These are phyloP conservation scores for Entoloma clypeatum DNA, from an alignment of 1,284 basidiomycete species.

Conservation along the genomic window DNA sequence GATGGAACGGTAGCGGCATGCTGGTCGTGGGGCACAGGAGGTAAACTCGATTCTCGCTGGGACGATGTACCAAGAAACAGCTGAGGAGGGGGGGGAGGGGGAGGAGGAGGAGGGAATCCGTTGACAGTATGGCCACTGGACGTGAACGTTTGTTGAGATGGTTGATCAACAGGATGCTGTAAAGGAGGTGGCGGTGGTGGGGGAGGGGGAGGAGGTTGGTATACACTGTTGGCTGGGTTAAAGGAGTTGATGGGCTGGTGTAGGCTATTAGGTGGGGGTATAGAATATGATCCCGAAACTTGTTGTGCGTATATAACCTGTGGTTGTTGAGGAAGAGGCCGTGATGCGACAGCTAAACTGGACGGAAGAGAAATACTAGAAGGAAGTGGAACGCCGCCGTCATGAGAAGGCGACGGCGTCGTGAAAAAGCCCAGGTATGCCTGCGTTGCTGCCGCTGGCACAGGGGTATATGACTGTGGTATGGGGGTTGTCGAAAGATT, in stretches of 20 bases:
- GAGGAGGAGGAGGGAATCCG: slow-evolving; percentile 14
- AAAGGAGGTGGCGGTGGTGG: slow-evolving; percentile 37
- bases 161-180: slow-evolving; percentile 21
- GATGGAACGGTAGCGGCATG: slow-evolving; percentile 10
- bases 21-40: too few species aligned
- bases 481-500: slow-evolving; percentile 25
- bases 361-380: slow-evolving; percentile 28
- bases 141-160: slow-evolving; percentile 12
- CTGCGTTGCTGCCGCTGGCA: slow-evolving; percentile 22
- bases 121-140: slow-evolving; percentile 7
- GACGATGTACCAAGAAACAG: too few species aligned
- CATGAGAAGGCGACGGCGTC: slow-evolving; percentile 20
- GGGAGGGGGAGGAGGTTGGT: slow-evolving; percentile 26
- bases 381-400: slow-evolving; percentile 20
- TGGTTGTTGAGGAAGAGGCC: slow-evolving; percentile 54
- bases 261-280: slow-evolving; percentile 30
- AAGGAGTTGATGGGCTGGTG: slow-evolving; percentile 25
- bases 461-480: slow-evolving; percentile 31
- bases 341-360: slow-evolving; percentile 38
- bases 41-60: too few species aligned
- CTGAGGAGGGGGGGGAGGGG: too few species aligned
- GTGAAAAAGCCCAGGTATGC: slow-evolving; percentile 34
- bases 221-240: slow-evolving; percentile 20
- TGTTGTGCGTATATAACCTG: slow-evolving; percentile 36
- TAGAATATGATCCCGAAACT: slow-evolving; percentile 33